Evolutionary conservation across 1,139 yeast genomes (phyloP), one percentile per base, ranked within the genome.

Genomic region (Geotrichum siamense): DNA sequence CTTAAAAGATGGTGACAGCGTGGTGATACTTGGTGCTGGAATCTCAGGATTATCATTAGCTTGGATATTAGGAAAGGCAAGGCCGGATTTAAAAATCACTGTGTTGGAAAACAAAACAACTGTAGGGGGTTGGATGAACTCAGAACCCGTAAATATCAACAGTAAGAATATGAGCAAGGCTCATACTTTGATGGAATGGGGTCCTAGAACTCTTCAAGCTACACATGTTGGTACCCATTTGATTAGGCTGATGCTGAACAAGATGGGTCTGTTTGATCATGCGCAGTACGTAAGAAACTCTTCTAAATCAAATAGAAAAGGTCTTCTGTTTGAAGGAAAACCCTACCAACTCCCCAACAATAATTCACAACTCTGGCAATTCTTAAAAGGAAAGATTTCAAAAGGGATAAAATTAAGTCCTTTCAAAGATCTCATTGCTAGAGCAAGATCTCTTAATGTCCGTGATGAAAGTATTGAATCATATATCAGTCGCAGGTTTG

Each of bases 41-140:
- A 74, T 89, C 2, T 82, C 95, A 1, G 97, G 97, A 0, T 69
- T 91, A 3, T 69, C 91, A 1, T 79, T 76, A 54, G 81, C 93
- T 0, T 87, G 83, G 61, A 83, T 83, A 54, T 68, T 89, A 17
- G 69, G 74, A 31, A 74, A 73, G 48, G 60, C 84, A 12, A 70
- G 96, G 41, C 71, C 71, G 0, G 95, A 86, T 59, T 54, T 85
- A 17, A 63, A 65, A 8, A 72, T 91, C 42, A 75, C 76, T 1
- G 60, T 91, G 0, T 74, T 72, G 49, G 97, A 91, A 53, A 61
- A 71, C 20, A 52, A 69, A 2, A 43, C 56, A 1, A 64, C 76
- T 38, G 66, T 76, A 5, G 96, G 96, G 15, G 98, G 98, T 0
- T 87, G 85, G 76, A 82, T 91, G 59, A 65, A 72, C 33, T 74